Percentiles rank a stretch among this genome's conserved stretches.
Evolutionary conservation across 1,284 basidiomycete genomes (phyloP).

Genomic region (Sanghuangporus baumii): DNA sequence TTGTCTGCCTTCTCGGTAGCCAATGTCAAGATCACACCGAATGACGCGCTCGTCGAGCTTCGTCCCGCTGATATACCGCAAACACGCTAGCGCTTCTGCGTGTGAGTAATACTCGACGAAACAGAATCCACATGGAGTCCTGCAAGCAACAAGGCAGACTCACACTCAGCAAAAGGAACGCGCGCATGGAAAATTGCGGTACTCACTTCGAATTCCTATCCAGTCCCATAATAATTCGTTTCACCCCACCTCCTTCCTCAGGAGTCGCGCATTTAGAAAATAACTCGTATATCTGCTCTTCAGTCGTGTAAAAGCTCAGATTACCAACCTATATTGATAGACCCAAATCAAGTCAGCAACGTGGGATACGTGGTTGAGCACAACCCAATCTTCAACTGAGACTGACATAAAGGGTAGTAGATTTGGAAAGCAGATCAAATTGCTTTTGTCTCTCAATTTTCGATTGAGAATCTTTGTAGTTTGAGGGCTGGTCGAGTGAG

Average conservation of each 20-base stretch:
- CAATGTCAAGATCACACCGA: constrained; percentile 96
- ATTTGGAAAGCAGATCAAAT: constrained; percentile 64
- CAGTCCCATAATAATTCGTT: constrained; percentile 98
- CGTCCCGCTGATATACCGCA: constrained; percentile 93
- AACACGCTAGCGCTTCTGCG: constrained; percentile 86
- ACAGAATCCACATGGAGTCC: constrained; percentile 98
- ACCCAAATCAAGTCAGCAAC: not conserved
- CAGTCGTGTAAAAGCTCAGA: constrained; percentile 95
- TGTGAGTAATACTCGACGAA: constrained; percentile 99
- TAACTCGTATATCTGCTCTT: constrained; percentile 99
- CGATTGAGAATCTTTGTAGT: constrained; percentile 89
- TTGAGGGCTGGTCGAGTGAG: constrained; percentile 87
- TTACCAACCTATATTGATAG: constrained; percentile 73
- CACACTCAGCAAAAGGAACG: constrained; percentile 6
- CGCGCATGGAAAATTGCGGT: not conserved
- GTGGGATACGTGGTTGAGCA: not conserved
- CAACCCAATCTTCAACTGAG: not conserved
- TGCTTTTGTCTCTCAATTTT: constrained; percentile 69
- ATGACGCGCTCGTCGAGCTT: constrained; percentile 99
- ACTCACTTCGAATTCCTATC: constrained; percentile 88
- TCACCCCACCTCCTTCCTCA: constrained; percentile 92
- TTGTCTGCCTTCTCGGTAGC: constrained; percentile 95
- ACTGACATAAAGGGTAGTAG: constrained; percentile 73
- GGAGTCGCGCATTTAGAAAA: constrained; percentile 90
- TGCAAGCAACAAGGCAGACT: constrained; percentile 28